Conservation (phyloP, 225 moss, liverwort and hornwort genomes). For the Thuidium tamariscinum region DNA sequence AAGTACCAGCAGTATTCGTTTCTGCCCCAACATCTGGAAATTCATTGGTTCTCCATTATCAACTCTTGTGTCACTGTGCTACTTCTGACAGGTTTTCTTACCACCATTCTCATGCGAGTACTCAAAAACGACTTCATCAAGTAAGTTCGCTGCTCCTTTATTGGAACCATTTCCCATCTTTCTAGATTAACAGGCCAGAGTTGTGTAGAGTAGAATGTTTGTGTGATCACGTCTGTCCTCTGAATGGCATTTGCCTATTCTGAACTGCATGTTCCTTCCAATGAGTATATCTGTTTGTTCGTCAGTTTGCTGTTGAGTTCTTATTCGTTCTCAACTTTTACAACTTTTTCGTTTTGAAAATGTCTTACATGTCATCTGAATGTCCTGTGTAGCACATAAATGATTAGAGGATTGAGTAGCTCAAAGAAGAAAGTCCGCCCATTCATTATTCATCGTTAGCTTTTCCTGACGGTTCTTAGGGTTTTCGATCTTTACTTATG, state of each 20-base stretch:
- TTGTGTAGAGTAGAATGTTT: not conserved
- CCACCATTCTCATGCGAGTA: constrained; percentile 96
- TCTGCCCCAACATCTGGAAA: constrained; percentile 78
- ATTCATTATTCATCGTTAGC: not conserved
- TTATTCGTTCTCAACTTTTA: not conserved
- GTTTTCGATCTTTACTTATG: not conserved
- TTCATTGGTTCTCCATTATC: constrained; percentile 98
- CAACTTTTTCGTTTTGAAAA: not conserved
- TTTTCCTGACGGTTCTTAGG: not conserved
- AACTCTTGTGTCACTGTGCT: constrained; percentile 98
- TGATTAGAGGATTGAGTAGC: not conserved
- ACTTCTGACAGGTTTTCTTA: constrained; percentile 86
- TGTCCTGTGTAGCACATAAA: not conserved
- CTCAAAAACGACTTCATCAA: constrained; percentile 97
- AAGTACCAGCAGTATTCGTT: constrained; percentile 82
- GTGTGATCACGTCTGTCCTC: not conserved
- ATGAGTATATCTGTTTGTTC: not conserved
- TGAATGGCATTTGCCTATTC: not conserved
- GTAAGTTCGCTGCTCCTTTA: constrained; percentile 22
- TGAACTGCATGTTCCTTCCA: not conserved
- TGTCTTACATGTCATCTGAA: not conserved
- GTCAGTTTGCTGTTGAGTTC: not conserved
- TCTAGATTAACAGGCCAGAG: not conserved
- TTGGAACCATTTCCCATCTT: not conserved
- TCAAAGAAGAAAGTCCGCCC: not conserved